phyloP scores from a whole-genome alignment of 208 protist genomes.

The Leishmania tropica region DNA sequence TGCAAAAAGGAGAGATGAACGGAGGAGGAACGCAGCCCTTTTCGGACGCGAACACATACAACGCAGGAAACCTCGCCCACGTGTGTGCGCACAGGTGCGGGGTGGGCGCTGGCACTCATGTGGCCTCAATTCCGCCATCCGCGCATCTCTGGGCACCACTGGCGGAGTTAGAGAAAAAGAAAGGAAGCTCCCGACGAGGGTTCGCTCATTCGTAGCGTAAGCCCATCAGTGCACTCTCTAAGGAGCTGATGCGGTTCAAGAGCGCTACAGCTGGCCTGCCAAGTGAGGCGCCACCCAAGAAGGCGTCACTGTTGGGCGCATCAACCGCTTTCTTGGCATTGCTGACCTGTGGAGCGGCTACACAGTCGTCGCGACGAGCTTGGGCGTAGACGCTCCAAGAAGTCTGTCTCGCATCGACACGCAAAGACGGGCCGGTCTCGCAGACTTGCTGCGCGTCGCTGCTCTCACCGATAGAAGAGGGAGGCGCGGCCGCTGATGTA shows the following conservation, averaged over 20 bases:
- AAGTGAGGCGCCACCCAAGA: background rate
- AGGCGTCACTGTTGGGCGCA: background rate
- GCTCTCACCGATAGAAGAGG: no score
- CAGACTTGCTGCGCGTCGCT: background rate
- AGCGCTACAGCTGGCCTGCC: background rate
- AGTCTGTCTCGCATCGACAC: background rate
- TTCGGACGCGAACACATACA: background rate
- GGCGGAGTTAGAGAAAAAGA: background rate
- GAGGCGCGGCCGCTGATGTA: background rate
- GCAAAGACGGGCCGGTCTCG: background rate
- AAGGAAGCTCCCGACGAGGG: background rate
- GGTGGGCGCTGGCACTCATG: background rate
- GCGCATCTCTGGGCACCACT: background rate
- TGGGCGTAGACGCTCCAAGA: conserved; percentile 3
- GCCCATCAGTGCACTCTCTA: conserved; percentile 23
- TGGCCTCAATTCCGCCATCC: background rate
- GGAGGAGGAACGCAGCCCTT: no score
- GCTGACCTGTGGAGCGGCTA: background rate
- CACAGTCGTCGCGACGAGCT: background rate
- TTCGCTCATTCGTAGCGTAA: conserved; percentile 21
- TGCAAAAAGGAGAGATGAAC: background rate
- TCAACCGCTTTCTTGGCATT: background rate
- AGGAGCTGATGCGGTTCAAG: background rate
- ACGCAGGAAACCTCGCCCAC: background rate
- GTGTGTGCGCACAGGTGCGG: background rate